Conservation (phyloP, 768 basidiomycete species). For the Auricularia sp. region DNA sequence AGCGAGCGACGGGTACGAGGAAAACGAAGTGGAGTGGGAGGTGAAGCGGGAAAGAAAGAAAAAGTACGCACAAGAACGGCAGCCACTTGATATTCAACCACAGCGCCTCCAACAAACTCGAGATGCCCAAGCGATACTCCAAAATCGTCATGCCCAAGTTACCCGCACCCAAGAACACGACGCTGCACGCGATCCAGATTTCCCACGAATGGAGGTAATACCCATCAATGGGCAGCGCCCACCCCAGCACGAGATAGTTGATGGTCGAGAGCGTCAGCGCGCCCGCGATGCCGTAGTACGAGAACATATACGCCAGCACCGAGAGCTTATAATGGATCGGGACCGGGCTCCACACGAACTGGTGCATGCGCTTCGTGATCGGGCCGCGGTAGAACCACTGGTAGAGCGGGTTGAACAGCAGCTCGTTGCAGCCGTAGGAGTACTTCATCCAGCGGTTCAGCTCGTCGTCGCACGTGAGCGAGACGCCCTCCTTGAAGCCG, state of each 20-base stretch:
- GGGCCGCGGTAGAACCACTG: slow-evolving; percentile 23
- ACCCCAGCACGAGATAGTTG: slow-evolving; percentile 69
- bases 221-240: slow-evolving; percentile 59
- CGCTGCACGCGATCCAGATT: slow-evolving; percentile 65
- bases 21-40: too few species aligned
- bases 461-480: slow-evolving; percentile 28
- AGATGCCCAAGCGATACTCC: slow-evolving; percentile 57
- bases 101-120: slow-evolving; percentile 19
- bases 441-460: slow-evolving; percentile 28
- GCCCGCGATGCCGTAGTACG: slow-evolving; percentile 46
- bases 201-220: slow-evolving; percentile 75
- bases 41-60: background rate
- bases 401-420: slow-evolving; percentile 26
- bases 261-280: slow-evolving; percentile 55
- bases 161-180: slow-evolving; percentile 70
- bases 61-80: slow-evolving; percentile 29
- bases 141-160: slow-evolving; percentile 61
- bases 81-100: slow-evolving; percentile 26
- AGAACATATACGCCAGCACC: slow-evolving; percentile 40
- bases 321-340: slow-evolving; percentile 43
- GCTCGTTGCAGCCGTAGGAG: slow-evolving; percentile 18
- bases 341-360: slow-evolving; percentile 28
- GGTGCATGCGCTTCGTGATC: slow-evolving; percentile 23
- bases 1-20: too few species aligned
- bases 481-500: slow-evolving; percentile 30